Evolutionary conservation across 441 rosid genomes (phyloP), one percentile per base, ranked within the genome.

Genomic region (California macrophylla): DNA sequence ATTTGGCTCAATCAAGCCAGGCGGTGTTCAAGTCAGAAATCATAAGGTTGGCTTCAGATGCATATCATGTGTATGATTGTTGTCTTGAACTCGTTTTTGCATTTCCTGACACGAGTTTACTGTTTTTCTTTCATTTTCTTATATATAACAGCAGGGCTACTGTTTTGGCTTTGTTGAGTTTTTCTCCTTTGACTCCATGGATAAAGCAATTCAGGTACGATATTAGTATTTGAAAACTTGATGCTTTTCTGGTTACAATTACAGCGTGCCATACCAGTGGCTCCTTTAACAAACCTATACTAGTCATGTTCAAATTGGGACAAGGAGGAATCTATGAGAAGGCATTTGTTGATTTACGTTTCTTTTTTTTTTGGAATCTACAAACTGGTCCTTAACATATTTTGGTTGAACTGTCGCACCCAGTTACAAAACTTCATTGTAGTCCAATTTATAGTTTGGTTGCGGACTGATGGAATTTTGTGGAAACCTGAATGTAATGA

Each of bases 141-240:
- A 45, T 64, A 28, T 68, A 56, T 79, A 81, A 79, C 83, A 74
- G 78, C 86, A 85, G 71, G 86, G 85, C 36, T 85, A 81, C 38
- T 84, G 87, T 73, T 87, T 82, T 74, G 92, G 88, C 23, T 87
- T 87, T 47, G 86, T 87, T 45, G 89, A 87, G 76, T 87, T 85
- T 76, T 78, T 68, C 64, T 81, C 86, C 60, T 66, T 26, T 24
- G 79, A 77, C 80, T 85, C 89, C 66, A 76, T 83, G 83, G 69
- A 82, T 66, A 72, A 71, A 69, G 89, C 91, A 38, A 71, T 85
- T 75, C 76, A 87, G 91, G 89, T 87, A 52, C 20, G 15, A 52
- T 52, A 52, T 20, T 52, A 5, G 4, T 52, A 20, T 52, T 52
- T 25, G 6, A 12, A 40, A 40, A 10, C 47, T 47, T 3, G 16